Conservation (phyloP, 1,139 yeast genomes). For the Hanseniaspora gamundiae region DNA sequence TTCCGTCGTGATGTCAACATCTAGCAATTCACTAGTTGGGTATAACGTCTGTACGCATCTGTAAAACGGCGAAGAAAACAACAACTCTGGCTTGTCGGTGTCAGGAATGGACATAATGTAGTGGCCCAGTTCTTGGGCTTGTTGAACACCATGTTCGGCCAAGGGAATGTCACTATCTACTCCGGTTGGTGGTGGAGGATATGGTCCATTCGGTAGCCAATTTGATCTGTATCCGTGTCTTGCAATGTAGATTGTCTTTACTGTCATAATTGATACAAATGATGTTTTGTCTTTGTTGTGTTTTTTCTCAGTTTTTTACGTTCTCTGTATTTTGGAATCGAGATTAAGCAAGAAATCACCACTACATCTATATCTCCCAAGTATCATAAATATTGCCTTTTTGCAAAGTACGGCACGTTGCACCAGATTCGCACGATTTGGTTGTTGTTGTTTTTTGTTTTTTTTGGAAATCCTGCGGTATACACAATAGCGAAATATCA, state of each 20-base stretch:
- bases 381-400: too few species aligned
- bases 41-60: conserved; percentile 77
- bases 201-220: conserved; percentile 64
- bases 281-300: not conserved
- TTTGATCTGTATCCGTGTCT: conserved; percentile 72
- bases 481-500: too few species aligned
- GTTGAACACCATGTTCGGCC: conserved; percentile 69
- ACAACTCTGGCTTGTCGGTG: conserved; percentile 44
- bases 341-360: too few species aligned
- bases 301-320: too few species aligned
- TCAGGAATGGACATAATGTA: conserved; percentile 28
- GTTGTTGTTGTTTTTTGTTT: not conserved
- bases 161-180: conserved; percentile 72
- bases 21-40: conserved; percentile 48
- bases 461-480: too few species aligned
- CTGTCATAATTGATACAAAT: conserved; percentile 13
- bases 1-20: conserved; percentile 49
- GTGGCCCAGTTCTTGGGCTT: conserved; percentile 61
- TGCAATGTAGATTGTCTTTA: conserved; percentile 30
- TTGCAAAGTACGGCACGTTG: too few species aligned
- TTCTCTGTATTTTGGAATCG: not conserved
- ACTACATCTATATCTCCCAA: too few species aligned
- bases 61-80: conserved; percentile 75
- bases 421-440: too few species aligned
- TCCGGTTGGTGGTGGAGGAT: conserved; percentile 67